These are phyloP conservation scores for Cladobotryum mycophilum DNA, from an alignment of 2,329 filamentous ascomycete genomes.

Conservation along the genomic window DNA sequence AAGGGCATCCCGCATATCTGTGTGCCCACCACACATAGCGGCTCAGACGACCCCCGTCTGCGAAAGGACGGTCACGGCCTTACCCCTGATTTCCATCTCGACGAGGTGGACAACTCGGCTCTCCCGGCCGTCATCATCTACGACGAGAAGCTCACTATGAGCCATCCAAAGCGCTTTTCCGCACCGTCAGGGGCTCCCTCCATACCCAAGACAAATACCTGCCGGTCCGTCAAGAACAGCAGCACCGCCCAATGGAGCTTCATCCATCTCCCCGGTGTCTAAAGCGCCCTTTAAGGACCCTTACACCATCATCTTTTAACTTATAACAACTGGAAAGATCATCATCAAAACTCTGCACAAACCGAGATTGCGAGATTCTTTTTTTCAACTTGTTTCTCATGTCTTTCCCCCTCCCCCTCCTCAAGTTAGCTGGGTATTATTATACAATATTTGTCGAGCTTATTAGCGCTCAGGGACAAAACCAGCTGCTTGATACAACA, in stretches of 20 bases:
- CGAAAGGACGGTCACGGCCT: neutral
- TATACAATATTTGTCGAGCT: neutral
- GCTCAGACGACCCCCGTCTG: conserved; percentile 39
- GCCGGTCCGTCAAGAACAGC: conserved; percentile 14
- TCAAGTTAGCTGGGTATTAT: neutral
- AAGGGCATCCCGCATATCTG: conserved; percentile 52
- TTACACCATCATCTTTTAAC: too few relatives aligned
- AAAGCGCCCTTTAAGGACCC: neutral
- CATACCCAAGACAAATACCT: conserved; percentile 12
- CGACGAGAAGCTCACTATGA: conserved; percentile 30
- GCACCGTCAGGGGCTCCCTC: conserved; percentile 19
- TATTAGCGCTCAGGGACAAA: neutral
- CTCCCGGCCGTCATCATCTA: conserved; percentile 31
- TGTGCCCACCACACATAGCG: conserved; percentile 54
- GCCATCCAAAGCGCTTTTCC: conserved; percentile 20
- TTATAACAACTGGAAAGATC: too few relatives aligned
- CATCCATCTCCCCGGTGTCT: conserved; percentile 31
- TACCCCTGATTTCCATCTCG: neutral
- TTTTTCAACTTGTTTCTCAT: neutral
- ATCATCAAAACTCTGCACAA: too few relatives aligned
- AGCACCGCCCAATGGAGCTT: conserved; percentile 29
- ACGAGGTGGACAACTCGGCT: neutral
- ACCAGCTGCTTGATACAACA: neutral
- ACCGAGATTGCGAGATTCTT: neutral
- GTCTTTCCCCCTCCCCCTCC: neutral